Evolutionary conservation across 257 asterid genomes (phyloP), one percentile per base, ranked within the genome.

Genomic region (Hygrophila difformis): DNA sequence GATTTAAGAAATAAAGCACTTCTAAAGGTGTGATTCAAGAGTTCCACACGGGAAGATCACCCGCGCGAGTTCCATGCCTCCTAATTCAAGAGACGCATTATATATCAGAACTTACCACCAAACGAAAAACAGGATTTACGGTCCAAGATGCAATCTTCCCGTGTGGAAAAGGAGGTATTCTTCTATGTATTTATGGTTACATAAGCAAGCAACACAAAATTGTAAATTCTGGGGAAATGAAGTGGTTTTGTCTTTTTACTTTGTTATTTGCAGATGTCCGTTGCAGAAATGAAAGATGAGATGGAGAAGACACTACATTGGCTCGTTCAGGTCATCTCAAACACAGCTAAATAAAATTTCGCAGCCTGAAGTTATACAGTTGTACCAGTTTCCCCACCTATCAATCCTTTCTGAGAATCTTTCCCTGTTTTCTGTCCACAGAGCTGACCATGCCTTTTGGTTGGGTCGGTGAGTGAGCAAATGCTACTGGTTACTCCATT

Each of bases 391-490:
- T 37, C 33, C 45, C 8, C 16, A 10, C 6, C 15, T 6, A 28
- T 26, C 7, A 28, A 29, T 40, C 51, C 14, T 20, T 44, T 14
- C 45, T 19, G 9, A 59, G 33, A 34, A 46, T 48, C 26, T 34
- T 51, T 20, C 33, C 40, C 51, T 26, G 17, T n/a, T 33, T 19
- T 43, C 26, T 33, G 24, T 48, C 54, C 39, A 52, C 72, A 84
- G 95, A 58, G 95, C 84, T 40, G 78, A 84, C 66, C 84, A 84
- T 48, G 95, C 93, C 53, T 84, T n/a, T 80, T 47, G 95, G 95
- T 38, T 83, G 94, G 94, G 94, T 83, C 31, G 94, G 94, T 59
- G 94, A 84, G 68, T 84, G 94, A 93, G 95, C 63, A 42, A 73
- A n/a, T n/a, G n/a, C 55, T 68, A 58, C 78, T 2, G 86, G 89